Percentiles rank a stretch among this genome's conserved stretches.
Evolutionary conservation across 441 rosid genomes (phyloP).

Genomic region (Euphorbia corollata): DNA sequence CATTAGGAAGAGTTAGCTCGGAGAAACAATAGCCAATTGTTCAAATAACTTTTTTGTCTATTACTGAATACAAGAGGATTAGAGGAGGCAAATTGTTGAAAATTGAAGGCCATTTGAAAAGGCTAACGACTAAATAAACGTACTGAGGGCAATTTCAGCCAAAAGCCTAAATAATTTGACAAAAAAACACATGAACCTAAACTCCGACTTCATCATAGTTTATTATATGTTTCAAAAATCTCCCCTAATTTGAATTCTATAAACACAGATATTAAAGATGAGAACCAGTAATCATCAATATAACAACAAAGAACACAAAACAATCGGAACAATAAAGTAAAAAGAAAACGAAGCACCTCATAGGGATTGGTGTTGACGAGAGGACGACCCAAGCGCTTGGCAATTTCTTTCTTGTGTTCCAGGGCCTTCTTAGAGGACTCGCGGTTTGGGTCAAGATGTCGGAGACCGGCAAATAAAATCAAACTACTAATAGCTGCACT

Average conservation of each 20-base stretch:
- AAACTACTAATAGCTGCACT: conserved; percentile 87
- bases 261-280: not conserved
- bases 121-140: too few relatives aligned
- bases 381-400: conserved; percentile 87
- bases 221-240: not conserved
- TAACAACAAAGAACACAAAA: too few relatives aligned
- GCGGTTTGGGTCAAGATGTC: conserved; percentile 79
- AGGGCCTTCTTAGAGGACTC: conserved; percentile 82
- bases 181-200: too few relatives aligned
- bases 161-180: not conserved
- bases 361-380: conserved; percentile 70
- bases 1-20: too few relatives aligned
- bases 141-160: too few relatives aligned
- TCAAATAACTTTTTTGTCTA: too few relatives aligned
- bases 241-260: not conserved
- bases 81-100: too few relatives aligned
- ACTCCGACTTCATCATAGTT: too few relatives aligned
- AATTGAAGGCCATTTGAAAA: too few relatives aligned
- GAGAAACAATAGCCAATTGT: too few relatives aligned
- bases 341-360: conserved; percentile 37
- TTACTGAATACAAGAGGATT: too few relatives aligned
- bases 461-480: conserved; percentile 71
- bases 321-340: too few relatives aligned
- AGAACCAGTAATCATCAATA: not conserved
- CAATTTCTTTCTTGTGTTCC: conserved; percentile 80